These are phyloP conservation scores for Penicillium sp. DNA, from an alignment of 2,329 filamentous ascomycete genomes.

Conservation along the genomic window DNA sequence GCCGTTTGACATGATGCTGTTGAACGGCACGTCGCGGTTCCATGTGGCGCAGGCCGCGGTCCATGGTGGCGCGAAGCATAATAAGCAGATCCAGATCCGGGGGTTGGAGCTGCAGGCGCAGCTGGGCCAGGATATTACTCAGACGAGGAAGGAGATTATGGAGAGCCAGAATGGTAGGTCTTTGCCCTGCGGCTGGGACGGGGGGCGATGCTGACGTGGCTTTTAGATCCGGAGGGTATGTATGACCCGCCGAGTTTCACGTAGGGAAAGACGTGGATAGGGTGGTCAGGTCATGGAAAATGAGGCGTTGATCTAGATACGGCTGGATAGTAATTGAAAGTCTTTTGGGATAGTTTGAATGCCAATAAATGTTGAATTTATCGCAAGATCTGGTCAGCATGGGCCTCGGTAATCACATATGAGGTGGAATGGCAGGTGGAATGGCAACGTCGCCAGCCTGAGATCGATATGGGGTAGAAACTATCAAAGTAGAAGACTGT, in stretches of 20 bases:
- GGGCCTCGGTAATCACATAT: too few species aligned
- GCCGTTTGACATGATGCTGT: constrained; percentile 67
- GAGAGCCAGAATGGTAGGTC: constrained; percentile 52
- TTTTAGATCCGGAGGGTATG: constrained; percentile 51
- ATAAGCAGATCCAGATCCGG: constrained; percentile 48
- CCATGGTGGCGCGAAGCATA: constrained; percentile 47
- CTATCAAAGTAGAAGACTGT: too few species aligned
- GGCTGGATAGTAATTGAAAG: not conserved
- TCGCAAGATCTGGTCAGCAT: too few species aligned
- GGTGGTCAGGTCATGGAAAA: too few species aligned
- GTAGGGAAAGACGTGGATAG: constrained; percentile 2
- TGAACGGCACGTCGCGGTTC: constrained; percentile 60
- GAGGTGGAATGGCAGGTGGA: too few species aligned
- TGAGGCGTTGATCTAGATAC: not conserved
- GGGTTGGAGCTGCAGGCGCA: constrained; percentile 50
- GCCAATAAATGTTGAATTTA: too few species aligned
- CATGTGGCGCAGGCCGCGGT: constrained; percentile 58
- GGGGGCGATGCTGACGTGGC: constrained; percentile 4
- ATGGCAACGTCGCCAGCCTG: too few species aligned
- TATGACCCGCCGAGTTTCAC: constrained; percentile 51
- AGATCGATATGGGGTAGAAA: too few species aligned
- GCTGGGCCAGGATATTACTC: constrained; percentile 50
- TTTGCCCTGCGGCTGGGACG: not conserved
- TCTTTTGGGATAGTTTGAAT: too few species aligned
- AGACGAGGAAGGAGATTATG: constrained; percentile 53